phyloP scores from a whole-genome alignment of 345 rosid genomes.

The Arabidopsis suecica region DNA sequence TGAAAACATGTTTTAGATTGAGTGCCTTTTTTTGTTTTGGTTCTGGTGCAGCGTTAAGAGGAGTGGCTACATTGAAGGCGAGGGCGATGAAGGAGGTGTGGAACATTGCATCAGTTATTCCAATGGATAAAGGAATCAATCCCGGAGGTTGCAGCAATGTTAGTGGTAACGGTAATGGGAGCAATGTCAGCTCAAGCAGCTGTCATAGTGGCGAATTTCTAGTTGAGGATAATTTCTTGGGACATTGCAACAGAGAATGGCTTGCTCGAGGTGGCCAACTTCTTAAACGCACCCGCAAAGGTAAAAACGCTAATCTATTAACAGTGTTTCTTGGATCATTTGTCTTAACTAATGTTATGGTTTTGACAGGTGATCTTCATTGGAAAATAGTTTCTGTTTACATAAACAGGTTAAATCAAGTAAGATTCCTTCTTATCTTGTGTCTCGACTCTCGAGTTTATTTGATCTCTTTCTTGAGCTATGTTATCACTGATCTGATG shows the following conservation, averaged over 20 bases:
- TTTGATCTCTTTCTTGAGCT: conserved; percentile 6
- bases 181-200: conserved; percentile 70
- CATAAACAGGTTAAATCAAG: conserved; percentile 83
- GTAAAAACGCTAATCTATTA: conserved; percentile 41
- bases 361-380: conserved; percentile 88
- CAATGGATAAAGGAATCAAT: conserved; percentile 72
- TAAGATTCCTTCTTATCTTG: conserved; percentile 21
- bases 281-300: conserved; percentile 95
- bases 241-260: conserved; percentile 80
- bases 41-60: conserved; percentile 68
- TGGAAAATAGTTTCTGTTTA: conserved; percentile 93
- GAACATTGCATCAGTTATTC: conserved; percentile 93
- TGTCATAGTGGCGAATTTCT: conserved; percentile 83
- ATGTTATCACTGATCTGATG: conserved; percentile 24
- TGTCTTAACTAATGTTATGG: conserved; percentile 1
- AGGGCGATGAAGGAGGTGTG: conserved; percentile 87
- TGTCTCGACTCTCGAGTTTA: background rate
- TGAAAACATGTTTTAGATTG: background rate
- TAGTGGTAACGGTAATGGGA: conserved; percentile 55
- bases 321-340: background rate
- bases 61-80: conserved; percentile 87
- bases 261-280: conserved; percentile 94
- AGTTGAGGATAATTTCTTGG: conserved; percentile 90
- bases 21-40: background rate
- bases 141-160: conserved; percentile 45